Conservation (phyloP, 202 grass and related monocot genomes). For the Digitaria exilis region DNA sequence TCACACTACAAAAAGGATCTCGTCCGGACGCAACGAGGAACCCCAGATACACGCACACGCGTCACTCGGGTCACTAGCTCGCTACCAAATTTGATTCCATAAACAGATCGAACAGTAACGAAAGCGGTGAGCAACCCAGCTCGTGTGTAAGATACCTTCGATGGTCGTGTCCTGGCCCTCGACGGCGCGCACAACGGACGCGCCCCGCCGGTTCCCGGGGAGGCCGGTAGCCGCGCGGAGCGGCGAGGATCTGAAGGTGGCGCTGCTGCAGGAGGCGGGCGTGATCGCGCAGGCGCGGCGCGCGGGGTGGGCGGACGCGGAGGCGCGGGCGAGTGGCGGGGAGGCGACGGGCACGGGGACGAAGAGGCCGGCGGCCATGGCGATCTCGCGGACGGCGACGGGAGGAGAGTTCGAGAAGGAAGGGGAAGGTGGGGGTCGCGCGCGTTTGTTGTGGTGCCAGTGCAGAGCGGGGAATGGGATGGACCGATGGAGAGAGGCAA, state of each 20-base stretch:
- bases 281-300: slow-evolving; percentile 42
- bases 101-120: neutral
- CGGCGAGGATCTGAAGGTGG: slow-evolving; percentile 17
- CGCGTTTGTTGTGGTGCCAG: slow-evolving; percentile 30
- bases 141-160: slow-evolving; percentile 46
- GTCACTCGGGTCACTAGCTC: neutral
- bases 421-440: neutral
- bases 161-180: slow-evolving; percentile 59
- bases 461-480: neutral
- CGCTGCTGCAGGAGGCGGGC: slow-evolving; percentile 1
- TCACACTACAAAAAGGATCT: neutral
- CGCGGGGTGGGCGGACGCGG: neutral
- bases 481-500: neutral
- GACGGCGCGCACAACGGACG: slow-evolving; percentile 37
- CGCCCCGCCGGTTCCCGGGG: neutral
- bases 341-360: slow-evolving; percentile 21
- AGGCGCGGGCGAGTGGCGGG: slow-evolving; percentile 17
- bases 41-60: neutral
- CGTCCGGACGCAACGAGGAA: neutral
- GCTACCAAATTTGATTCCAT: slow-evolving; percentile 22
- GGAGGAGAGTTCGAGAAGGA: slow-evolving; percentile 41
- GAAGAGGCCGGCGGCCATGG: slow-evolving; percentile 48
- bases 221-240: slow-evolving; percentile 39
- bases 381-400: slow-evolving; percentile 5
- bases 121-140: neutral